Evolutionary conservation across 257 asterid genomes (phyloP).

Genomic region (Thymus quinquecostatus): DNA sequence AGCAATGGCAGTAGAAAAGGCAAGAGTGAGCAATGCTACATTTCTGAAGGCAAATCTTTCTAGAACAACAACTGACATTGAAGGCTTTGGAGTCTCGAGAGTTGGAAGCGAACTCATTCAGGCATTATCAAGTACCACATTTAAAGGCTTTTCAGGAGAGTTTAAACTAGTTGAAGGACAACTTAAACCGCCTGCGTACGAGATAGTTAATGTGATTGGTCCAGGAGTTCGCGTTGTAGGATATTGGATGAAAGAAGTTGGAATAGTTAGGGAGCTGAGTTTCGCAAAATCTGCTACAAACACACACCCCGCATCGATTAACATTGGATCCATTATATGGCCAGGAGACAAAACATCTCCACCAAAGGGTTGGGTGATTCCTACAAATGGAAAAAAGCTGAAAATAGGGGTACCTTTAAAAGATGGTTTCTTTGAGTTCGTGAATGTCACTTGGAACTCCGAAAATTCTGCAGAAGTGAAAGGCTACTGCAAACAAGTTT

Average conservation of each 20-base stretch:
- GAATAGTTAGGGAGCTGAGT: constrained; percentile 34
- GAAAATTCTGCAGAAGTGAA: constrained; percentile 17
- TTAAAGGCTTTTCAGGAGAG: constrained; percentile 54
- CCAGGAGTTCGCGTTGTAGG: constrained; percentile 50
- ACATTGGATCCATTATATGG: constrained; percentile 53
- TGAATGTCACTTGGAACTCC: constrained; percentile 36
- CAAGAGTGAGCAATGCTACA: too few relatives aligned
- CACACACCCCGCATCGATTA: constrained; percentile 33
- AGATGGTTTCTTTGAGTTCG: constrained; percentile 49
- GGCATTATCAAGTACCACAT: constrained; percentile 38
- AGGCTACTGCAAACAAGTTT: constrained; percentile 40
- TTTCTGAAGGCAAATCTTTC: too few relatives aligned
- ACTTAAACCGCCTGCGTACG: constrained; percentile 40
- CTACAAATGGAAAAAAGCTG: constrained; percentile 39
- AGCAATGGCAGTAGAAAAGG: too few relatives aligned
- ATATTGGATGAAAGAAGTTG: constrained; percentile 55
- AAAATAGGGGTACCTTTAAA: constrained; percentile 56
- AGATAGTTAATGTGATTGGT: constrained; percentile 53
- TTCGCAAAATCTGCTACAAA: neutral
- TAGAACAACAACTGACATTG: constrained; percentile 36
- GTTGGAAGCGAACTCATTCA: constrained; percentile 40
- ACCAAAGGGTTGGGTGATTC: constrained; percentile 56
- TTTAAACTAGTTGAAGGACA: constrained; percentile 46
- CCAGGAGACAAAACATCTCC: constrained; percentile 50
- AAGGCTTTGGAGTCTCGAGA: constrained; percentile 41